phyloP scores from a whole-genome alignment of 2,329 filamentous ascomycete species.

The Cladosporium sp. region DNA sequence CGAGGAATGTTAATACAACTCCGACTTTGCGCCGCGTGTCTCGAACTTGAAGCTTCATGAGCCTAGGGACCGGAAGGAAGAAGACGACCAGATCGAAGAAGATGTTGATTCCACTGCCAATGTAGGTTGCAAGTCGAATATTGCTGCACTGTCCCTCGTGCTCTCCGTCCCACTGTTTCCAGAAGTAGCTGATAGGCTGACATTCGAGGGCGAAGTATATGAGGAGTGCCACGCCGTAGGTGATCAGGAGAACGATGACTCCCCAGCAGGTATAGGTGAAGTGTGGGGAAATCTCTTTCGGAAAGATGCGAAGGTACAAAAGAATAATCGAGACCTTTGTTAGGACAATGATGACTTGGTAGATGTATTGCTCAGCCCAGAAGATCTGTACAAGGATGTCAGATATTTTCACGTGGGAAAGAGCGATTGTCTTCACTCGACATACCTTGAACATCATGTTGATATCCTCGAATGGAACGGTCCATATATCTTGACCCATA shows the following conservation, averaged over 20 bases:
- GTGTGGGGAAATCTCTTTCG: neutral
- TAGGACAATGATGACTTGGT: neutral
- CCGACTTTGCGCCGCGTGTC: neutral
- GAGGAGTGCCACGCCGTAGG: neutral
- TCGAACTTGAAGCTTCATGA: neutral
- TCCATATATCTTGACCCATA: neutral
- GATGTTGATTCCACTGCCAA: neutral
- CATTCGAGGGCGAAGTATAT: neutral
- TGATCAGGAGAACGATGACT: neutral
- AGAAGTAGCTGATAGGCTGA: neutral
- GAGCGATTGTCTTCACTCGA: neutral
- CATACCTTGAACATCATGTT: slow-evolving; percentile 4
- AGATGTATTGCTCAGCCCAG: slow-evolving; percentile 3
- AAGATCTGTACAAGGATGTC: neutral
- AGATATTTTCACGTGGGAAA: neutral
- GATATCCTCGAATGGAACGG: neutral
- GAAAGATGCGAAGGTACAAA: neutral
- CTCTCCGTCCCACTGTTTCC: neutral
- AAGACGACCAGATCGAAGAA: neutral
- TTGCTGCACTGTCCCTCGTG: neutral
- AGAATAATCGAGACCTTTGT: slow-evolving; percentile 1
- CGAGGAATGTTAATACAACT: neutral
- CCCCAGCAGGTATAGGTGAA: neutral
- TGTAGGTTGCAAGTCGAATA: neutral
- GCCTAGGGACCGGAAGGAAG: neutral